phyloP scores from a whole-genome alignment of 1,284 basidiomycete genomes.

The Calocybe gambosa region DNA sequence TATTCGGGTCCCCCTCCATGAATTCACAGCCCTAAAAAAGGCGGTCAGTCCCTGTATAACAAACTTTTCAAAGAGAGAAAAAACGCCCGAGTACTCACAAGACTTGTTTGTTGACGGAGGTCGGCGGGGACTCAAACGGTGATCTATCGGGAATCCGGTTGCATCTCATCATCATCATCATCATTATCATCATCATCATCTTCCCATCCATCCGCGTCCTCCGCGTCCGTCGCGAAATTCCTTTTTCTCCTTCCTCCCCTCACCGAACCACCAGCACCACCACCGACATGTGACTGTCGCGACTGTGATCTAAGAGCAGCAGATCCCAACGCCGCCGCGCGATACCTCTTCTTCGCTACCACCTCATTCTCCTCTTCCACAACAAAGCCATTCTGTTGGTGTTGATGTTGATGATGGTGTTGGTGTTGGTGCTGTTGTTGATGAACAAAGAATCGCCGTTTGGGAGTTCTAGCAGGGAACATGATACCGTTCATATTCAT shows the following conservation, averaged over 20 bases:
- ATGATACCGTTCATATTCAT: constrained; percentile 12
- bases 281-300: constrained; percentile 11
- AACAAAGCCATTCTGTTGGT: constrained; percentile 31
- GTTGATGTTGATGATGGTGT: too few species aligned
- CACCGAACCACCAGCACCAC: constrained; percentile 24
- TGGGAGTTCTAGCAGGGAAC: constrained; percentile 20
- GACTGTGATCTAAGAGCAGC: constrained; percentile 2
- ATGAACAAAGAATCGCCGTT: constrained; percentile 47
- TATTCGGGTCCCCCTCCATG: too few species aligned
- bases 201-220: constrained; percentile 26
- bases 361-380: constrained; percentile 22
- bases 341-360: constrained; percentile 12
- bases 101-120: too few species aligned
- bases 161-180: not conserved
- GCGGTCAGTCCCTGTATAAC: too few species aligned
- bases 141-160: too few species aligned
- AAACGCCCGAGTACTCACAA: too few species aligned
- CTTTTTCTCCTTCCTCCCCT: constrained; percentile 25
- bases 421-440: too few species aligned
- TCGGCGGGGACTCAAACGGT: too few species aligned
- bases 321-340: constrained; percentile 5
- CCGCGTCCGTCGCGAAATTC: constrained; percentile 16
- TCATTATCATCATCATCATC: too few species aligned
- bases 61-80: too few species aligned
- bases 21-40: too few species aligned